A percentile compares a stretch with the other conserved stretches of the same genome.
Conservation (phyloP, 352 stramenopile species). For the Pythium periplocum region DNA sequence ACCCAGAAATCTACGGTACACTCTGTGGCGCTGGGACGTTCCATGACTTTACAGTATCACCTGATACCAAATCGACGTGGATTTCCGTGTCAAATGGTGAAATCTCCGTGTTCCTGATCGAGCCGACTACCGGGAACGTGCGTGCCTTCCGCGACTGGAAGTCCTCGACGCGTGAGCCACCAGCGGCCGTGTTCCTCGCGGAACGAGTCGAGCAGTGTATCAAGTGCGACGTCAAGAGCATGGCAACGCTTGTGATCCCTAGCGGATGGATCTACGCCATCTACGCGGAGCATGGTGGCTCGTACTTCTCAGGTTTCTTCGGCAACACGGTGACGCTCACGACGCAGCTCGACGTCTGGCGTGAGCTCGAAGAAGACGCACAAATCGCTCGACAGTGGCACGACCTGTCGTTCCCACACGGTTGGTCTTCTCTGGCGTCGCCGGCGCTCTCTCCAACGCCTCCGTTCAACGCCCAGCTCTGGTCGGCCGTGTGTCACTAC, state of each 20-base stretch:
- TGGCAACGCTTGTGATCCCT: conserved; percentile 49
- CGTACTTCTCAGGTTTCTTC: conserved; percentile 58
- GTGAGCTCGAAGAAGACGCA: conserved; percentile 36
- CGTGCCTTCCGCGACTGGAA: conserved; percentile 60
- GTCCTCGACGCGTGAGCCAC: conserved; percentile 20
- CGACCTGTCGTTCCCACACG: conserved; percentile 22
- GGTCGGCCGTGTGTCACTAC: conserved; percentile 53
- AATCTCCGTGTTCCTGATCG: conserved; percentile 62
- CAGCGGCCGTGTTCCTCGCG: conserved; percentile 45
- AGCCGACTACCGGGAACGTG: conserved; percentile 38
- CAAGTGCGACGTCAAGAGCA: conserved; percentile 48
- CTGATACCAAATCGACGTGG: conserved; percentile 52
- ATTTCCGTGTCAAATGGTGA: conserved; percentile 58
- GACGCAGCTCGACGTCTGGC: conserved; percentile 35
- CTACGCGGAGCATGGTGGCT: conserved; percentile 43
- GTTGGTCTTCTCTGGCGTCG: conserved; percentile 28
- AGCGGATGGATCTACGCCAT: conserved; percentile 71
- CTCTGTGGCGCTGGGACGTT: conserved; percentile 53
- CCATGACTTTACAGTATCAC: conserved; percentile 59
- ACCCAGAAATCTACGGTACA: conserved; percentile 49
- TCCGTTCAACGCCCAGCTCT: conserved; percentile 44
- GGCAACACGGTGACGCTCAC: conserved; percentile 42
- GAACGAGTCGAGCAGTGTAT: conserved; percentile 72
- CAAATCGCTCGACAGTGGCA: conserved; percentile 24
- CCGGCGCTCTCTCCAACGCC: conserved; percentile 12